A percentile compares a stretch with the other conserved stretches of the same genome.
phyloP scores from a whole-genome alignment of 176 grass and related monocot genomes.

The Puccinellia tenuiflora region DNA sequence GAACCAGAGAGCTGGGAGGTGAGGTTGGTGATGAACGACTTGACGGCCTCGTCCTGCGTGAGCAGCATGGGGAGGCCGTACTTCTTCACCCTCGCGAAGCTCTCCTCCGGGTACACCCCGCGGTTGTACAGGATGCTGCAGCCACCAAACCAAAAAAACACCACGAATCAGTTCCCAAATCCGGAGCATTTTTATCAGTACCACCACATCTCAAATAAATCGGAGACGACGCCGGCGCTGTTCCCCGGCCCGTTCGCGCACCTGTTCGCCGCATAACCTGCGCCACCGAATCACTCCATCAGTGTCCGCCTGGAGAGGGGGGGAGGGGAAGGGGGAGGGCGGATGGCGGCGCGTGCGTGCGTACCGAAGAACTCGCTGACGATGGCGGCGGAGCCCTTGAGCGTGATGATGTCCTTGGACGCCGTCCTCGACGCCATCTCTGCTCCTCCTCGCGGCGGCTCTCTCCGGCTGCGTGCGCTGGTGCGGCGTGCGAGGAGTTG shows the following conservation, averaged over 20 bases:
- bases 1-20: slow-evolving; percentile 6
- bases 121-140: slow-evolving; percentile 97
- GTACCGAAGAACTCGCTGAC: slow-evolving; percentile 99
- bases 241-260: not conserved
- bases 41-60: slow-evolving; percentile 83
- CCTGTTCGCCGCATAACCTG: slow-evolving; percentile 98
- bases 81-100: slow-evolving; percentile 96
- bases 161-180: not conserved
- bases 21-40: slow-evolving; percentile 58
- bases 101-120: slow-evolving; percentile 85
- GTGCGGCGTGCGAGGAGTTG: not conserved
- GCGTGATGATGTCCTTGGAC: slow-evolving; percentile 98
- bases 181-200: not conserved
- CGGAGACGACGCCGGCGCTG: not conserved
- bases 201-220: not conserved
- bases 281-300: slow-evolving; percentile 19
- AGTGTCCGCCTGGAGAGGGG: not conserved
- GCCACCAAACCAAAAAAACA: not conserved
- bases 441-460: not conserved
- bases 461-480: not conserved
- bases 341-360: slow-evolving; percentile 7
- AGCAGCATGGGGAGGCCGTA: slow-evolving; percentile 90
- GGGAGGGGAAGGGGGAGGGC: not conserved
- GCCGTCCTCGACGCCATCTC: slow-evolving; percentile 80
- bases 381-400: slow-evolving; percentile 88